Base-by-base conservation (phyloP, 73 alveolate species). In the Paramecium pentaurelia region DNA sequence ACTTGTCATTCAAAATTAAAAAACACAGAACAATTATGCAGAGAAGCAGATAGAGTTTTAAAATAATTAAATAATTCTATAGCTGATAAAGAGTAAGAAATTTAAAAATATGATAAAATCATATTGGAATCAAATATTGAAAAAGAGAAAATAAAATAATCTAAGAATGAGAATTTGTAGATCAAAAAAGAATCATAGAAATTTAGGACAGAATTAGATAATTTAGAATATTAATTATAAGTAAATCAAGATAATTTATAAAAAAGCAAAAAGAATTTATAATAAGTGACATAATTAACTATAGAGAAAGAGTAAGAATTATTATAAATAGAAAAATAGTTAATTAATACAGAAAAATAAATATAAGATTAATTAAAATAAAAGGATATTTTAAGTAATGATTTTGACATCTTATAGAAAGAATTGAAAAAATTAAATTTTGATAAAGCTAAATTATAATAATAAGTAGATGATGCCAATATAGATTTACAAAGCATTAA, bases 221-320 rank as follows among this genome's bases (percentile, higher is more conserved):
- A 80, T 18, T 20, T 44, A 45, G 47, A 42, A 22, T 47, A 45
- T 44, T 27, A 80, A 47, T 4, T 22, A 7, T 20, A 80, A 25
- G 22, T 16, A 1, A 11, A 12, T 11, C 22, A 45, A 20, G 91
- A 80, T 25, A 40, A 80, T 25, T 49, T 80, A 80, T 14, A 14
- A 6, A 32, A 80, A 27, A 73, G 64, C 34, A 80, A 80, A 47
- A 80, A 80, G 18, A 80, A 80, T 45, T 27, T 80, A 18, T 27
- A 42, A 80, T 80, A 80, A 44, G 75, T 80, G 1, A 45, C 91
- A 3, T 16, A 80, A 36, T 44, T 80, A 18, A 80, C 91, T 8
- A 80, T 80, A 14, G 91, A 80, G 1, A 80, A 80, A 47, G 91
- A 80, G 27, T 16, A 40, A 8, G 91, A 80, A 49, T 80, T 80